Evolutionary conservation across 1,139 yeast species (phyloP), one percentile per base, ranked within the genome.

Genomic region (Lodderomyces orthopsilosis): DNA sequence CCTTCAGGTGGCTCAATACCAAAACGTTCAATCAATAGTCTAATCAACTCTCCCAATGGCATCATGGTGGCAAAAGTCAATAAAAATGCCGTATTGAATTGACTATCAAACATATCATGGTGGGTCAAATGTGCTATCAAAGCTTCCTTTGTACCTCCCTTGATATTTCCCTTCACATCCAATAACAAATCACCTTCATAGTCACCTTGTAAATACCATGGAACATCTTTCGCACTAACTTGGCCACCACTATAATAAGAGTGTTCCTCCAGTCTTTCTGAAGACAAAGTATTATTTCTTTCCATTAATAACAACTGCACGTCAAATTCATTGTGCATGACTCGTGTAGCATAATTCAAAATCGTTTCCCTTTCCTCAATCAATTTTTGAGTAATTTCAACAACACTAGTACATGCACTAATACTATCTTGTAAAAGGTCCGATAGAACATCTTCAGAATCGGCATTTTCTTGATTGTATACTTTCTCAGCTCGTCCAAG

Each of bases 1-100:
- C 95, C 96, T 54, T 86, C 96, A 0, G 97, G 97, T 4, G 97
- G 95, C 49, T 79, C 82, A 27, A 82, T 68, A 47, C 83, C 75
- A 63, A 84, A 93, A 42, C 96, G 70, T 30, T 74, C 72, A 28
- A 84, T 79, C 47, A 93, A 67, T 38, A 78, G 63, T 19, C 74
- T 76, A 44, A 90, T 70, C 28, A 93, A 70, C 46, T 83, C 88
- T 3, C 75, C 65, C 1, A 95, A 77, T 1, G 85, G 73, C 66
- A 85, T 78, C 59, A 91, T 86, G 36, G 94, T 83, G 34, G 87
- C 74, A 62, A 88, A 90, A 0, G 95, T 83, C 24, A 84, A 67
- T 48, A 91, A 67, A 66, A 91, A 81, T 0, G 90, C 78, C 8
- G 83, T 70, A 55, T 83, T 85, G 64, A 84, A 91, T 19, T 75